phyloP scores from a whole-genome alignment of 805 yeast species.

The Nadsonia fulvescens region DNA sequence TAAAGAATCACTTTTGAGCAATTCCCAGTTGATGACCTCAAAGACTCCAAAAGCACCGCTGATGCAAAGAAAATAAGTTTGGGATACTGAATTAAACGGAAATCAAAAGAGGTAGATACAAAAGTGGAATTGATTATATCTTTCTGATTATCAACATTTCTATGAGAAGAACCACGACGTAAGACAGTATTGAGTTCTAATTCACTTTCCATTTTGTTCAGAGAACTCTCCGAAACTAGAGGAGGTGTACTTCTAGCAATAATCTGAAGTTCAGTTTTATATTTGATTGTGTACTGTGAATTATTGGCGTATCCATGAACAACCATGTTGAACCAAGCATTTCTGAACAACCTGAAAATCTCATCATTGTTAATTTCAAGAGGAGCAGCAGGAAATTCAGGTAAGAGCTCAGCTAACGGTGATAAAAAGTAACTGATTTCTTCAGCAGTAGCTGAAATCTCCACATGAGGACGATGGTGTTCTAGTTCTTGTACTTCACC shows the following conservation, averaged over 20 bases:
- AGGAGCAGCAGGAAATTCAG: slow-evolving; percentile 32
- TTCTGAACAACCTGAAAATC: slow-evolving; percentile 47
- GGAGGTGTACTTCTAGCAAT: slow-evolving; percentile 84
- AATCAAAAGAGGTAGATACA: slow-evolving; percentile 33
- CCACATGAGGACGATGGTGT: slow-evolving; percentile 51
- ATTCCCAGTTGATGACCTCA: slow-evolving; percentile 65
- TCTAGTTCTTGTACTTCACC: slow-evolving; percentile 67
- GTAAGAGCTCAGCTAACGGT: slow-evolving; percentile 64
- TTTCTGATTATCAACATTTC: slow-evolving; percentile 60
- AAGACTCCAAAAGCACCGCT: slow-evolving; percentile 55
- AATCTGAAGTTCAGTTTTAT: slow-evolving; percentile 31
- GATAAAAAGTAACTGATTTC: slow-evolving; percentile 44
- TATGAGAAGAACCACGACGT: slow-evolving; percentile 74
- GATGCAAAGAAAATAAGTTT: slow-evolving; percentile 81
- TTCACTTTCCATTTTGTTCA: slow-evolving; percentile 78
- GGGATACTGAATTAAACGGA: slow-evolving; percentile 43
- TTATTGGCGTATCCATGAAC: slow-evolving; percentile 59
- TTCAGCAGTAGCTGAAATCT: slow-evolving; percentile 31
- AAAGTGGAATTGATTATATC: slow-evolving; percentile 19
- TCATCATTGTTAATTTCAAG: slow-evolving; percentile 27
- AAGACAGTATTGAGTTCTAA: slow-evolving; percentile 81
- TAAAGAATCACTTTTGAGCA: slow-evolving; percentile 63
- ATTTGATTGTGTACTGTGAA: slow-evolving; percentile 34
- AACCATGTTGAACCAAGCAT: slow-evolving; percentile 87
- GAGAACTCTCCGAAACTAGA: slow-evolving; percentile 60